A percentile compares a stretch with the other conserved stretches of the same genome.
phyloP scores from a whole-genome alignment of 176 grass and related monocot species.

The Eragrostis nindensis region DNA sequence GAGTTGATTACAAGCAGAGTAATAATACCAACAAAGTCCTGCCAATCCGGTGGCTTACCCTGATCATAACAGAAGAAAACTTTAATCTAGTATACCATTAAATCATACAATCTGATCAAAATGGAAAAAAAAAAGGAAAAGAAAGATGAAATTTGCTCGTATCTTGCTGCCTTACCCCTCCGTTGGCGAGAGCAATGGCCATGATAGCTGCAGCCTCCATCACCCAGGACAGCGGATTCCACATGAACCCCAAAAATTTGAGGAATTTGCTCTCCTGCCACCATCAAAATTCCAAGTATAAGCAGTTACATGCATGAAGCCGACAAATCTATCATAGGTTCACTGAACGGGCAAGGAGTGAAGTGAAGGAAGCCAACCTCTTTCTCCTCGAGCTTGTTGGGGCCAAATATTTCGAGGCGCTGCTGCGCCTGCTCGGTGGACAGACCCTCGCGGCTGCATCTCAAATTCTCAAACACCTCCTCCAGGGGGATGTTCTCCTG shows the following conservation, averaged over 20 bases:
- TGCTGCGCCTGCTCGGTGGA: constrained; percentile 52
- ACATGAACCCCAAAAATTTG: constrained; percentile 83
- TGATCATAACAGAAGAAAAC: constrained; percentile 33
- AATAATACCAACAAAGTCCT: constrained; percentile 78
- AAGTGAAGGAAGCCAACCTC: constrained; percentile 34
- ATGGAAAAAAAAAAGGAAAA: background rate
- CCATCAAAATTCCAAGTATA: constrained; percentile 18
- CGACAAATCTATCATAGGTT: background rate
- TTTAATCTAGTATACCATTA: background rate
- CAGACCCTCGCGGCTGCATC: constrained; percentile 69
- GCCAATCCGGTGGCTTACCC: constrained; percentile 83
- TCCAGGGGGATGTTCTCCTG: constrained; percentile 81
- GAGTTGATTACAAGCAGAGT: constrained; percentile 74
- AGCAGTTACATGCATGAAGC: background rate
- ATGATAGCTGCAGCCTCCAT: constrained; percentile 82
- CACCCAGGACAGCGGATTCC: constrained; percentile 82
- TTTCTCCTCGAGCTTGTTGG: constrained; percentile 82
- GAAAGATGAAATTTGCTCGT: background rate
- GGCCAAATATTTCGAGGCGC: constrained; percentile 69
- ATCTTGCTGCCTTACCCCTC: constrained; percentile 49
- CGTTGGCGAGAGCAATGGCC: constrained; percentile 78
- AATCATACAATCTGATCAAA: background rate
- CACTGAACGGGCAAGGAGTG: background rate
- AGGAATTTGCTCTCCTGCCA: constrained; percentile 75
- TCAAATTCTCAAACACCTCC: constrained; percentile 74